Percentiles rank a stretch among this genome's conserved stretches.
These are phyloP conservation scores for Syncephalastrum contaminatum DNA, from an alignment of 371 early-diverging fungal genomes.

Conservation along the genomic window DNA sequence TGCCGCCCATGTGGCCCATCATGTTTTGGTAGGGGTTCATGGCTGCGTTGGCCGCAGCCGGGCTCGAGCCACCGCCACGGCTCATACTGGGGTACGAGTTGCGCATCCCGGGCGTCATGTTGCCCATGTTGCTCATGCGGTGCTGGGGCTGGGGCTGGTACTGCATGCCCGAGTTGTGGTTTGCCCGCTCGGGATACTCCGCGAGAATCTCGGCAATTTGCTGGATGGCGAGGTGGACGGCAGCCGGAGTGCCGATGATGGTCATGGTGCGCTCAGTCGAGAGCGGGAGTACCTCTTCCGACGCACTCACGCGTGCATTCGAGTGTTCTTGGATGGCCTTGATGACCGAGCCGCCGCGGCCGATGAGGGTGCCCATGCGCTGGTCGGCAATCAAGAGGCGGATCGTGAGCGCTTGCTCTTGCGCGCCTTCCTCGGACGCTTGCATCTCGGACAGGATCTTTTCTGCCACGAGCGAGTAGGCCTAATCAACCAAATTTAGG, in stretches of 20 bases:
- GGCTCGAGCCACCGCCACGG: constrained; percentile 8
- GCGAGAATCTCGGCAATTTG: constrained; percentile 69
- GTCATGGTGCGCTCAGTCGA: constrained; percentile 84
- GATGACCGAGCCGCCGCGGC: constrained; percentile 86
- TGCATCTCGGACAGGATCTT: constrained; percentile 59
- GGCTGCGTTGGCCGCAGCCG: constrained; percentile 19
- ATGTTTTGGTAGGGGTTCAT: constrained; percentile 35
- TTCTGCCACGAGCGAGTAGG: constrained; percentile 70
- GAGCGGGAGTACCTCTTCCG: constrained; percentile 72
- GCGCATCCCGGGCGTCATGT: no score
- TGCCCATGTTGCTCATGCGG: constrained; percentile 7
- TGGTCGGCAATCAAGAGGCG: constrained; percentile 72
- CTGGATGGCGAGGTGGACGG: constrained; percentile 77
- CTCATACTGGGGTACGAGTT: background rate
- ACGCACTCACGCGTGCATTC: constrained; percentile 82
- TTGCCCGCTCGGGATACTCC: constrained; percentile 55
- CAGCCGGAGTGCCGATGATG: constrained; percentile 79
- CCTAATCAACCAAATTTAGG: constrained; percentile 34
- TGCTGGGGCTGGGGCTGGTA: constrained; percentile 62
- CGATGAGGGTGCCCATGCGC: constrained; percentile 90
- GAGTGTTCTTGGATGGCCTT: constrained; percentile 84
- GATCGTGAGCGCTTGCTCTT: constrained; percentile 52
- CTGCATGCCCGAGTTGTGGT: constrained; percentile 39
- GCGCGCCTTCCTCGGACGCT: constrained; percentile 29
- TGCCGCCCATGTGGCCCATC: constrained; percentile 35